Evolutionary conservation across 441 rosid genomes (phyloP), one percentile per base, ranked within the genome.

Genomic region (Pelargonium cotyledonis): DNA sequence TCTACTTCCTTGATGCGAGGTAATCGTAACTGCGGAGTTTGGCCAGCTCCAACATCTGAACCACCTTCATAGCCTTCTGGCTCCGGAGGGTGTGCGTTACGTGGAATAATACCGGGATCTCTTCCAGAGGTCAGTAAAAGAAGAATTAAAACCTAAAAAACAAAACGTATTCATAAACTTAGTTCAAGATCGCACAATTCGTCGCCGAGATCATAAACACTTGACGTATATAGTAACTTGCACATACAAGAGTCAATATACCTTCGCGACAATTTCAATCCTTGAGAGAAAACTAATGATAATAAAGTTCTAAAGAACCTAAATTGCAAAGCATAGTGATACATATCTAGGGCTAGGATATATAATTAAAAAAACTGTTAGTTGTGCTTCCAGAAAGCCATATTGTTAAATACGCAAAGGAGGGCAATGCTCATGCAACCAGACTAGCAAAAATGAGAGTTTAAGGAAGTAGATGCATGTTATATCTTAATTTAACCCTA

Each of bases 61-160:
- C 83, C 78, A 26, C 83, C 85, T 72, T 85, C 96, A 80, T 74
- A 80, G 73, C 79, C 80, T 73, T 90, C 95, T 46, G 84, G 92
- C 62, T 95, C 99, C 1, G 97, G 98, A 68, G 98, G 99, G 43
- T 88, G 87, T 41, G 86, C 70, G 76, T 88, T 92, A 40, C 97
- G 92, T 5, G 97, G 91, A 74, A 89, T 72, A 66, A 95, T 89
- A 61, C 99, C 99, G 23, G 99, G 99, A 81, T 94, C 99, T 82
- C 97, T 88, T 80, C 87, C 99, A 6, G 99, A 89, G 31, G 98
- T 85, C 72, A 92, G 80, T 57, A 95, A 79, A 68, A 95, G 99
- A 73, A 90, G 77, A 72, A 85, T 58, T 57, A 95, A 79, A 81
- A 82, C 98, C 99, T 95, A 90, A 23, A 70, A 71, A 74, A 65